Percentiles rank a stretch among this genome's conserved stretches.
Evolutionary conservation across 108 stramenopile genomes (phyloP).

Genomic region (Mayamaea pseudoterrestris): DNA sequence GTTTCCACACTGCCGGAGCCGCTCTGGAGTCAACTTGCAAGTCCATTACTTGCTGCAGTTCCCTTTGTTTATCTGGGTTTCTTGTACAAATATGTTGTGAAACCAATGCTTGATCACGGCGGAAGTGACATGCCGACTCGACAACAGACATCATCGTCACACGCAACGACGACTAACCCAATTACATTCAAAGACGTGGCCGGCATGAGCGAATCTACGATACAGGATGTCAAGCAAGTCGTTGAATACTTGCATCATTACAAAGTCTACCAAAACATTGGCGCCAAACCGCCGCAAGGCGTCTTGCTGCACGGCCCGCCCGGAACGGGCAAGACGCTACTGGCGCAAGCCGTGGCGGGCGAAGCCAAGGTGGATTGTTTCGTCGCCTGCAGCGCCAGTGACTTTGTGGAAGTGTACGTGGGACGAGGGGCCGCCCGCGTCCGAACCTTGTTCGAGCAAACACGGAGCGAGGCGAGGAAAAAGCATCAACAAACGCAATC

Average conservation of each 20-base stretch:
- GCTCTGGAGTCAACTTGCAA: constrained; percentile 25
- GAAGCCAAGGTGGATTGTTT: constrained; percentile 42
- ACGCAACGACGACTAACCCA: neutral
- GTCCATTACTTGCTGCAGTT: constrained; percentile 42
- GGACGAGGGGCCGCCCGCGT: constrained; percentile 86
- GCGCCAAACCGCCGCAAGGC: constrained; percentile 57
- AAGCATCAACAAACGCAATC: neutral
- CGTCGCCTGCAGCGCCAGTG: constrained; percentile 60
- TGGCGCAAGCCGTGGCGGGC: constrained; percentile 5
- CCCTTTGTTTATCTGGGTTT: constrained; percentile 76
- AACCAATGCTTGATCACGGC: constrained; percentile 15
- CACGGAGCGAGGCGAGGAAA: constrained; percentile 35
- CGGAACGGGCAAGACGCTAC: constrained; percentile 46
- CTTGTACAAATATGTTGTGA: constrained; percentile 54
- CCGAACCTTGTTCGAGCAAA: constrained; percentile 64
- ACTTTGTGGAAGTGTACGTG: constrained; percentile 80
- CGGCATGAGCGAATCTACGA: constrained; percentile 70
- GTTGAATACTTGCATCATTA: constrained; percentile 56
- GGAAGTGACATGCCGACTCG: no score
- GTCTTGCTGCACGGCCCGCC: constrained; percentile 74
- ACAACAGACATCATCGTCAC: neutral
- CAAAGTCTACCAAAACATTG: constrained; percentile 28
- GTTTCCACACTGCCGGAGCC: constrained; percentile 51
- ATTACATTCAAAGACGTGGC: constrained; percentile 88
- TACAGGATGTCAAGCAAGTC: constrained; percentile 80